Percentiles rank a stretch among this genome's conserved stretches.
Evolutionary conservation across 106 monocot genomes (phyloP).

Genomic region (Dendrobium huoshanense): DNA sequence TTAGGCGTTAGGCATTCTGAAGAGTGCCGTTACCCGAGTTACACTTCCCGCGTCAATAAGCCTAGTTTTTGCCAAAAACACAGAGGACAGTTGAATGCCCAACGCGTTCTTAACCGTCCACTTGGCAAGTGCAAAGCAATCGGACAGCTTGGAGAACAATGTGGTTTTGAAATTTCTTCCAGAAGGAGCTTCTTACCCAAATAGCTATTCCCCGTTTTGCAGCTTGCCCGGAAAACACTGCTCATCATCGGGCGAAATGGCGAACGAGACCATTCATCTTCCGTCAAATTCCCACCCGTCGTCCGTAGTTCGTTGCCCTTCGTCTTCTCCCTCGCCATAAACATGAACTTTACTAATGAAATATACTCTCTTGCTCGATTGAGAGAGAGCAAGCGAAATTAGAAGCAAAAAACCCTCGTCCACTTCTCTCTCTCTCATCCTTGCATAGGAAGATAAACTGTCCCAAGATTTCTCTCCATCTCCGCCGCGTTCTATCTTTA

Average conservation of each 20-base stretch:
- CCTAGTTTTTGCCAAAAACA: neutral
- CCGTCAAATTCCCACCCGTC: neutral
- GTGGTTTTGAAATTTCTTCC: neutral
- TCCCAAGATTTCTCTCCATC: neutral
- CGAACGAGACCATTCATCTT: neutral
- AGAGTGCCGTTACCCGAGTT: neutral
- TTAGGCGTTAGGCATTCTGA: neutral
- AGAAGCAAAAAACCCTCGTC: neutral
- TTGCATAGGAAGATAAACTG: neutral
- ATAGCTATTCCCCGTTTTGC: neutral
- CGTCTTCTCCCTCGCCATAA: neutral
- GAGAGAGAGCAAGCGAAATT: neutral
- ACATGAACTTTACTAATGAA: neutral
- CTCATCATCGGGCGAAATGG: neutral
- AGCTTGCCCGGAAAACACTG: neutral
- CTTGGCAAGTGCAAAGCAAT: neutral
- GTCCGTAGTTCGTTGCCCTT: neutral
- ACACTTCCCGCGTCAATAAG: neutral
- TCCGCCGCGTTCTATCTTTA: neutral
- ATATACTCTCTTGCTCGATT: neutral
- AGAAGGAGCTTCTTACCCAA: neutral
- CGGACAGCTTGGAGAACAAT: neutral
- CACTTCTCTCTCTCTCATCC: neutral
- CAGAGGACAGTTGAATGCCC: neutral
- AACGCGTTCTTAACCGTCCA: neutral